Evolutionary conservation across 441 rosid genomes (phyloP).

Genomic region (Cnidoscolus chayamansa): DNA sequence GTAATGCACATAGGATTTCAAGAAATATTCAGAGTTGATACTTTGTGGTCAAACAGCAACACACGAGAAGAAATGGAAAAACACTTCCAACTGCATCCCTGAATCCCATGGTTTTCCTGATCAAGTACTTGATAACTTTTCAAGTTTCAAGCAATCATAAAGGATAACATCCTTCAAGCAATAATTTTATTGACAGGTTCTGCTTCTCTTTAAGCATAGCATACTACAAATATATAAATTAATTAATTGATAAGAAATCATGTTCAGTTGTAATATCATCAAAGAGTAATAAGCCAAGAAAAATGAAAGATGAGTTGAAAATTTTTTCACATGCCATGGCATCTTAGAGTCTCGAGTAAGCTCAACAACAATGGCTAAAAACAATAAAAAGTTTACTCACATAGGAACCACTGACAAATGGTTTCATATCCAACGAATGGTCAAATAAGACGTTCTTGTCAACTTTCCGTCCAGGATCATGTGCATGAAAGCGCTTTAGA

Average conservation of each 20-base stretch:
- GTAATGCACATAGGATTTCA: background rate
- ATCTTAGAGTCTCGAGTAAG: background rate
- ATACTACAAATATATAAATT: background rate
- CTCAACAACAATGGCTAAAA: background rate
- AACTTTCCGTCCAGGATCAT: constrained; percentile 68
- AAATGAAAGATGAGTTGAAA: background rate
- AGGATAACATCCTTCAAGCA: background rate
- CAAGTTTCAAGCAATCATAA: background rate
- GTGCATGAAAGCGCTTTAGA: constrained; percentile 80
- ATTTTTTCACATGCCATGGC: background rate
- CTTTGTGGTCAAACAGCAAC: background rate
- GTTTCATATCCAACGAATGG: constrained; percentile 70
- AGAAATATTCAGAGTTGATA: background rate
- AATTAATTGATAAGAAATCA: background rate
- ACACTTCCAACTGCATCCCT: background rate
- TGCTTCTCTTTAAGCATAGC: background rate
- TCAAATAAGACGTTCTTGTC: constrained; percentile 69
- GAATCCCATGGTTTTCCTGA: background rate
- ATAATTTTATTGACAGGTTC: background rate
- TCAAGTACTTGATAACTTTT: background rate
- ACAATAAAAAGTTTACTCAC: constrained; percentile 48
- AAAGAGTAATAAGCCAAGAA: background rate
- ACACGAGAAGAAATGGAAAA: background rate
- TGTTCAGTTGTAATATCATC: background rate
- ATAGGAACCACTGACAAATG: constrained; percentile 68